Conservation (phyloP, 495 filamentous ascomycete genomes). For the Cetradonia linearis region DNA sequence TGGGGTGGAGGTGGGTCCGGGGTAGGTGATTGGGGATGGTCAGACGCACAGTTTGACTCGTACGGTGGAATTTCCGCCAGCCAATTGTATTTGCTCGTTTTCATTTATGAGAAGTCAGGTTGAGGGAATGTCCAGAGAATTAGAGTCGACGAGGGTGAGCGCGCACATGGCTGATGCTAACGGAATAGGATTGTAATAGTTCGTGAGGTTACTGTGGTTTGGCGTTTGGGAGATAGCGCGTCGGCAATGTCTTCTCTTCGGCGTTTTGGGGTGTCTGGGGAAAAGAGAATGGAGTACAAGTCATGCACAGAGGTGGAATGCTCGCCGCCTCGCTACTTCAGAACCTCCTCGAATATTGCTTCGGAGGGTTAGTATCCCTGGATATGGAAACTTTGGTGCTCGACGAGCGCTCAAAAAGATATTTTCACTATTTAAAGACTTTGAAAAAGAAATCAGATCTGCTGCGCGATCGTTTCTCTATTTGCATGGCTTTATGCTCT, state of each 20-base stretch:
- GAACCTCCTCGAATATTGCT: too few relatives aligned
- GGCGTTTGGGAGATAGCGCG: background rate
- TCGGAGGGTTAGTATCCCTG: too few relatives aligned
- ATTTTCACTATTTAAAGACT: too few relatives aligned
- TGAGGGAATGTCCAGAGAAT: background rate
- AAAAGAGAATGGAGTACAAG: too few relatives aligned
- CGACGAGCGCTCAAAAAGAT: too few relatives aligned
- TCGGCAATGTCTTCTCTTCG: background rate
- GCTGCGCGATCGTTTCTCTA: too few relatives aligned
- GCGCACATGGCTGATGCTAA: constrained; percentile 1
- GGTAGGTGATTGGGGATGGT: background rate
- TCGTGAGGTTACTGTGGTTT: background rate
- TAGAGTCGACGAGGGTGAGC: background rate
- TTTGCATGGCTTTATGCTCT: too few relatives aligned
- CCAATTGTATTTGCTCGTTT: background rate
- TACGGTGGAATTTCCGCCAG: background rate
- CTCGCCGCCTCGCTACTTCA: too few relatives aligned
- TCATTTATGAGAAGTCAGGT: background rate
- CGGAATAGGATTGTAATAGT: background rate
- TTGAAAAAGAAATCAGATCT: too few relatives aligned
- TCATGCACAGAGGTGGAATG: too few relatives aligned
- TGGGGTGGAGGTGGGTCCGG: background rate
- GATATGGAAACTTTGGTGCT: too few relatives aligned
- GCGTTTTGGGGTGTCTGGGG: background rate
- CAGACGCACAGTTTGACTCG: background rate